Evolutionary conservation across 495 filamentous ascomycete genomes (phyloP).

Genomic region (Elaphomyces granulatus): DNA sequence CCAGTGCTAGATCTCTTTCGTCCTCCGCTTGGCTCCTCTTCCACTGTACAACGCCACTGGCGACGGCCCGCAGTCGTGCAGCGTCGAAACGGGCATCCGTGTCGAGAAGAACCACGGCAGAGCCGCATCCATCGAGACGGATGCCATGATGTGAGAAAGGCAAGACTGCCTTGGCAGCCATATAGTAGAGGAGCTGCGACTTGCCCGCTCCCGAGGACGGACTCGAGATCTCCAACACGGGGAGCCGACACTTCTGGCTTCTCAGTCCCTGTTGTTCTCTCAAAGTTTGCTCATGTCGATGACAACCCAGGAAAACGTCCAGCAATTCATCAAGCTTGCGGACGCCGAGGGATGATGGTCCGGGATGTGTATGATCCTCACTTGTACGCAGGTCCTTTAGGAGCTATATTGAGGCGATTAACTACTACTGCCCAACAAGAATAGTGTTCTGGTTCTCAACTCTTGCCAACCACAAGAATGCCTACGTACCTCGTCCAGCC

Average conservation of each 20-base stretch:
- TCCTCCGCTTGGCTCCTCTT: neutral
- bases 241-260: slow-evolving; percentile 17
- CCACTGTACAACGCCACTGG: slow-evolving; percentile 14
- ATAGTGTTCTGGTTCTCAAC: slow-evolving; percentile 3
- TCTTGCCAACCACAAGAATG: slow-evolving; percentile 1
- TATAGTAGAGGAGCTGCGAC: slow-evolving; percentile 55
- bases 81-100: slow-evolving; percentile 52
- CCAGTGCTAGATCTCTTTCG: neutral
- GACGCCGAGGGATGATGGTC: slow-evolving; percentile 23
- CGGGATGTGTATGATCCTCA: slow-evolving; percentile 7
- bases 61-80: slow-evolving; percentile 35
- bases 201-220: slow-evolving; percentile 42
- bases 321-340: slow-evolving; percentile 36
- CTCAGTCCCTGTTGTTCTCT: neutral
- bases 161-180: slow-evolving; percentile 44
- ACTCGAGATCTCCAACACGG: slow-evolving; percentile 44
- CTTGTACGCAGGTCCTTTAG: slow-evolving; percentile 34
- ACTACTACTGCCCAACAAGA: too few species aligned
- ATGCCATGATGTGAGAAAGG: slow-evolving; percentile 25
- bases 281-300: neutral
- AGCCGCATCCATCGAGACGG: slow-evolving; percentile 31
- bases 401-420: slow-evolving; percentile 26
- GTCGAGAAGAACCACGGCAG: slow-evolving; percentile 57
- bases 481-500: slow-evolving; percentile 48
- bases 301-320: slow-evolving; percentile 22